Conservation (phyloP, 2,329 filamentous ascomycete species). For the Orbilia brochopaga region DNA sequence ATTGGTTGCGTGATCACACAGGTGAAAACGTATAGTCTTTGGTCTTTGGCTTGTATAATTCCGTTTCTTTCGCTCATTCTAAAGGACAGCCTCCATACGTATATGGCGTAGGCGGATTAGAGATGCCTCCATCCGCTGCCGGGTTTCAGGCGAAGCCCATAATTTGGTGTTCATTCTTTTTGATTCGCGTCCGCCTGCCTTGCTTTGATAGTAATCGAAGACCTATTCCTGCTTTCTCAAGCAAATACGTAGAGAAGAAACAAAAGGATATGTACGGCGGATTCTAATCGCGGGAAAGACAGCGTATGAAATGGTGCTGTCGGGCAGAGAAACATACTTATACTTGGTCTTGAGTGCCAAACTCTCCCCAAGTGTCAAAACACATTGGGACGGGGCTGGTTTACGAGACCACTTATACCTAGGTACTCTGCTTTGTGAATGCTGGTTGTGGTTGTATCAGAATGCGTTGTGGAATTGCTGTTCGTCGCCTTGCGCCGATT, state of each 20-base stretch:
- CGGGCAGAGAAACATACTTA: too few species aligned
- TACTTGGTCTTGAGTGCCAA: too few species aligned
- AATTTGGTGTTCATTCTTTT: background rate
- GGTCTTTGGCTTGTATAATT: background rate
- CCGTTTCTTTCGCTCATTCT: constrained; percentile 10
- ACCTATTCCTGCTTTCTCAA: background rate
- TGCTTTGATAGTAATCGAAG: background rate
- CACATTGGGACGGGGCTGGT: too few species aligned
- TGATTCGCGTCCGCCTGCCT: background rate
- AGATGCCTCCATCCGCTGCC: background rate
- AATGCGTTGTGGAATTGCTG: constrained; percentile 7
- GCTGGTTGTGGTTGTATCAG: too few species aligned
- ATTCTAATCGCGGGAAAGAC: too few species aligned
- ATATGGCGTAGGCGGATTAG: background rate
- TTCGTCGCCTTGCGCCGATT: background rate
- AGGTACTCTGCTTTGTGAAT: too few species aligned
- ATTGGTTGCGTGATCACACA: constrained; percentile 68
- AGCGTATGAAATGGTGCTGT: too few species aligned
- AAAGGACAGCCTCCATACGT: background rate
- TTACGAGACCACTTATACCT: too few species aligned
- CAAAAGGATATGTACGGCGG: too few species aligned
- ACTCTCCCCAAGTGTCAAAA: too few species aligned
- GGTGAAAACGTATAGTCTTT: background rate
- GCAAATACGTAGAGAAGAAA: too few species aligned
- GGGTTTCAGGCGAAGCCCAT: background rate